Base-by-base conservation (phyloP, 495 filamentous ascomycete species). In the Penicillium angulare region DNA sequence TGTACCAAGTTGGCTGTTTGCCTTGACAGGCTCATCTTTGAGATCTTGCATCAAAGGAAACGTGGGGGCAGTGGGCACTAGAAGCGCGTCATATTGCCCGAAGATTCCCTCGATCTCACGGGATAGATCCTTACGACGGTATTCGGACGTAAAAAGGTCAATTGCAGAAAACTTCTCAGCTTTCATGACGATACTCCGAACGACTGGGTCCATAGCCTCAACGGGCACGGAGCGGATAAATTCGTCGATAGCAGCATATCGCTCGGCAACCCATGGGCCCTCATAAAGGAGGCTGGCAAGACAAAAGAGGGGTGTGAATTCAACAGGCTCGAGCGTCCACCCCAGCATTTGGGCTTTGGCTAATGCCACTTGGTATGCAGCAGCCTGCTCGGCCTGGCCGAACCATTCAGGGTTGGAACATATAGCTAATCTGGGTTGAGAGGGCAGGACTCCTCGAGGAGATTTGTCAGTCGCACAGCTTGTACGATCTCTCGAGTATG, bases 41-140 rank as follows among this genome's bases (percentile, higher is more conserved):
- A 86, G 80, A 55, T 83, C 75, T 39, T 73, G 59, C 3, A 86
- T 76, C 2, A 77, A 83, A 34, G 76, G 78, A 57, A 86, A 83
- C 29, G 66, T 77, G 6, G 83, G 81, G 29, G 78, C 66, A 3
- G 82, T 85, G 1, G 84, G 84, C 5, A 86, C 83, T 3, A 86
- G 56, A 5, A 86, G 57, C 23, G 84, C 75, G 44, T 85, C 83
- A 59, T 83, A 81, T 0, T 45, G 40, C 15, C 26, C 38, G 29
- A 59, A 54, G 0, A 39, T 16, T 13, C 20, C 17, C 16, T 32
- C 44, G 20, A 59, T 54, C 26, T 49, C 34, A 33, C 47, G 41
- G n/a, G 41, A 46, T 5, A 59, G 50, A 1, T 54, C 50, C 26
- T 59, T 45, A 7, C 56, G 45, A 15, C 23, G 40, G 27, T 59